phyloP scores from a whole-genome alignment of 1,139 yeast species.

The Kodamaea alishanica region DNA sequence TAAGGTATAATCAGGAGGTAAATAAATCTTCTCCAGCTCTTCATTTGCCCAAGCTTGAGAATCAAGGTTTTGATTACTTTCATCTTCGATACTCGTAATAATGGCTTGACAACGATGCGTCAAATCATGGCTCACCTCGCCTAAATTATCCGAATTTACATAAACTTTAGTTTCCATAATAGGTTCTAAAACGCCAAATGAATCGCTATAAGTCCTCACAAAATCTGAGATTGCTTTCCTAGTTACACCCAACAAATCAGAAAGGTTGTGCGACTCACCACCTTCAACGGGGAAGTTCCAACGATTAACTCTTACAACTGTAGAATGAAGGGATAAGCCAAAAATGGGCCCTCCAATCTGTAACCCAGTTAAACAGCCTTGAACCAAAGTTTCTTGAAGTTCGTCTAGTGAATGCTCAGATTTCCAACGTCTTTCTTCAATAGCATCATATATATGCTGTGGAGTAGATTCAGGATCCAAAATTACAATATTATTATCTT shows the following conservation, averaged over 20 bases:
- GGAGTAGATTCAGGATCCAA: constrained; percentile 31
- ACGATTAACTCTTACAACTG: constrained; percentile 46
- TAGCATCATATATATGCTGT: constrained; percentile 22
- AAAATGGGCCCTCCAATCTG: constrained; percentile 74
- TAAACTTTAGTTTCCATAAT: constrained; percentile 74
- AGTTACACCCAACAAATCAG: constrained; percentile 28
- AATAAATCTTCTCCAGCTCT: constrained; percentile 49
- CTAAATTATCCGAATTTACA: constrained; percentile 69
- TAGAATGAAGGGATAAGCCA: constrained; percentile 63
- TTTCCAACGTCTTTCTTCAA: constrained; percentile 48
- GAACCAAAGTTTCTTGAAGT: constrained; percentile 49
- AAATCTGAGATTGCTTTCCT: constrained; percentile 35
- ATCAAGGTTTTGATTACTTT: constrained; percentile 39
- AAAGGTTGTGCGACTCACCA: constrained; percentile 25
- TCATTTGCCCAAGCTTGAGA: constrained; percentile 42
- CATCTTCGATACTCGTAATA: constrained; percentile 63
- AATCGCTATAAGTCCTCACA: constrained; percentile 25
- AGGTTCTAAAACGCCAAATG: constrained; percentile 72
- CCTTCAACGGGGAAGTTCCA: constrained; percentile 58
- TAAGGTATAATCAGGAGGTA: constrained; percentile 59
- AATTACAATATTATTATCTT: constrained; percentile 37
- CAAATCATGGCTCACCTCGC: constrained; percentile 77
- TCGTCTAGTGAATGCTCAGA: constrained; percentile 45
- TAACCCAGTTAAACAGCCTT: constrained; percentile 67
- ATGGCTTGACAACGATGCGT: constrained; percentile 67